phyloP scores from a whole-genome alignment of 208 protist genomes.

The Trypanosoma vivax region DNA sequence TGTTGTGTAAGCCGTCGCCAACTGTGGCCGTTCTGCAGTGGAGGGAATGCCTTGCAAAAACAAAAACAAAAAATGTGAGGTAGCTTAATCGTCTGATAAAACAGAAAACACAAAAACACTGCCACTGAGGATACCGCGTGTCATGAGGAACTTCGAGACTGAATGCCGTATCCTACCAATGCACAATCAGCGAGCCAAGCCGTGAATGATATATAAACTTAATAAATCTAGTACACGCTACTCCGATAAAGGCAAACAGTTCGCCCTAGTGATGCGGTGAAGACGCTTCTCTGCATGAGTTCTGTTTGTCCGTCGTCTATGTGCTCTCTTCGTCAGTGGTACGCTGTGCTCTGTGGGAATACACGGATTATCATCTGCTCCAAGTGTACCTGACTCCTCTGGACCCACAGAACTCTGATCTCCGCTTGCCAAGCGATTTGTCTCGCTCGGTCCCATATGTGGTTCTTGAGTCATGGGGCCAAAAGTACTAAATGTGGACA shows the following conservation, averaged over 20 bases:
- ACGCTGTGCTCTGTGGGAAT: neutral
- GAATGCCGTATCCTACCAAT: no score
- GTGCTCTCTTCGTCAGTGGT: neutral
- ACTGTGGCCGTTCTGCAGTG: no score
- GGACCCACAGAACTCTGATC: conserved; percentile 9
- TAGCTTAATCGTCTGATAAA: no score
- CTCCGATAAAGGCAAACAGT: neutral
- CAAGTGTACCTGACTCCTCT: conserved; percentile 5
- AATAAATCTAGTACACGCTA: no score
- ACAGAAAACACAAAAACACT: no score
- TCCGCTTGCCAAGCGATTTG: neutral
- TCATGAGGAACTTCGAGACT: no score
- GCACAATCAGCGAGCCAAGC: no score
- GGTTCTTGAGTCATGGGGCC: neutral
- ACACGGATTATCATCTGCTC: neutral
- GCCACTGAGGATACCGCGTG: no score
- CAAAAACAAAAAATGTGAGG: no score
- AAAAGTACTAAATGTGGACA: conserved; percentile 1
- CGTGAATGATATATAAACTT: no score
- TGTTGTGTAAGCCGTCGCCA: no score
- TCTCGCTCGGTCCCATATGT: neutral
- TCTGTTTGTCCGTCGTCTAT: conserved; percentile 14
- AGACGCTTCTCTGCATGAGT: conserved; percentile 19
- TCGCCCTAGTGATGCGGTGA: neutral
- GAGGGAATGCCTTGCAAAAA: no score